These are phyloP conservation scores for Fraxinus velutina DNA, from an alignment of 305 asterid species.

Conservation along the genomic window DNA sequence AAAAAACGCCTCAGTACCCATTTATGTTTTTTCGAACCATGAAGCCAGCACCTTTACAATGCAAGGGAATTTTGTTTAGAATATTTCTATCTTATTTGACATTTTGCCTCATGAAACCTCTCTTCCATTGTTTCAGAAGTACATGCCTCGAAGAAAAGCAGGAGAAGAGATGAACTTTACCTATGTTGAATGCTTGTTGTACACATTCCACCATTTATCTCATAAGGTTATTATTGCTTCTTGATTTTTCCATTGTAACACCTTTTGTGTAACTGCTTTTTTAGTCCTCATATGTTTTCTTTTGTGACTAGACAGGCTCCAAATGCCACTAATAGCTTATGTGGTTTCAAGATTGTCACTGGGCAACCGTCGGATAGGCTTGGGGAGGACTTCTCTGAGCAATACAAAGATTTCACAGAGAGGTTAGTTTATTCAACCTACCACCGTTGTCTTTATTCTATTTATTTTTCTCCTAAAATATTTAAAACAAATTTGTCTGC, in stretches of 20 bases:
- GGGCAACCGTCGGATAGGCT: conserved; percentile 99
- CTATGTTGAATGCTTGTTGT: conserved; percentile 82
- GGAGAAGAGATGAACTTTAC: conserved; percentile 93
- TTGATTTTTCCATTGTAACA: conserved; percentile 19
- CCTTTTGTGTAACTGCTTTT: conserved; percentile 12
- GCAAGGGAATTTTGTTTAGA: conserved; percentile 1
- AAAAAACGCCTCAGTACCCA: too few relatives aligned
- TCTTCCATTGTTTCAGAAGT: conserved; percentile 50
- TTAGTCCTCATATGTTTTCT: conserved; percentile 20
- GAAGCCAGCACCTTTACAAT: conserved; percentile 7
- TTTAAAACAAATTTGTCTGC: not conserved
- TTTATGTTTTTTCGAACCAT: too few relatives aligned
- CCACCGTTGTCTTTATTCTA: not conserved
- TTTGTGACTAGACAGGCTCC: conserved; percentile 62
- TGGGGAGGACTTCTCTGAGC: conserved; percentile 94
- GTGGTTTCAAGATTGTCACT: conserved; percentile 96
- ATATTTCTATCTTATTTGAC: conserved; percentile 8
- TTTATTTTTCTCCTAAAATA: not conserved
- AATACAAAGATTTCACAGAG: conserved; percentile 70
- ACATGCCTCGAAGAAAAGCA: conserved; percentile 76
- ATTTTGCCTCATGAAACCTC: conserved; percentile 18
- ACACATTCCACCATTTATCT: conserved; percentile 84
- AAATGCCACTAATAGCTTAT: conserved; percentile 82
- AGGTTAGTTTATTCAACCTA: conserved; percentile 45
- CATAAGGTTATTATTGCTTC: conserved; percentile 53